These are phyloP conservation scores for Backusella circina DNA, from an alignment of 192 early-diverging fungal species.

Conservation along the genomic window DNA sequence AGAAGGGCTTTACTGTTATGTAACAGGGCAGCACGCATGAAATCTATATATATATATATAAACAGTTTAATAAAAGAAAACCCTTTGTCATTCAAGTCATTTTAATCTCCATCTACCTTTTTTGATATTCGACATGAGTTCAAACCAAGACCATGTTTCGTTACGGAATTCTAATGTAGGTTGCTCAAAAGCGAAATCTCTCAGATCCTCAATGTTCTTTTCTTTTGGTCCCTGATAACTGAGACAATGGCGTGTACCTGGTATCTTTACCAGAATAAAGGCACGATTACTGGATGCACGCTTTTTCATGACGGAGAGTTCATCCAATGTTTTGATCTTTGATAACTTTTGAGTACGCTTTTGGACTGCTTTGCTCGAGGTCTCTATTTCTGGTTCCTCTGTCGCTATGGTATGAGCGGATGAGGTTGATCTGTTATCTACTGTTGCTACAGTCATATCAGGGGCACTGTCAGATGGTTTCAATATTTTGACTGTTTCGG, in stretches of 20 bases:
- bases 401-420: not conserved
- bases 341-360: constrained; percentile 14
- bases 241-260: constrained; percentile 74
- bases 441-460: not conserved
- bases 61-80: no score
- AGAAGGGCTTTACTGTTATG: constrained; percentile 30
- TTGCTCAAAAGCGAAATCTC: constrained; percentile 67
- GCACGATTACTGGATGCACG: constrained; percentile 81
- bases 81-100: no score
- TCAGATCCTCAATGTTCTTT: constrained; percentile 74
- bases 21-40: constrained; percentile 32
- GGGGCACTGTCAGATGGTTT: not conserved
- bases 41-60: constrained; percentile 28
- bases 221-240: constrained; percentile 83
- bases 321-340: constrained; percentile 37
- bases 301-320: constrained; percentile 79
- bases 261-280: constrained; percentile 90
- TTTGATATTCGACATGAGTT: constrained; percentile 64
- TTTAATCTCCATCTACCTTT: constrained; percentile 46
- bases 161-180: constrained; percentile 79
- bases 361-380: constrained; percentile 10
- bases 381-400: not conserved
- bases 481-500: not conserved
- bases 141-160: constrained; percentile 79
- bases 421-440: not conserved